A percentile compares a stretch with the other conserved stretches of the same genome.
phyloP scores from a whole-genome alignment of 2,329 filamentous ascomycete species.

The Ascochyta fabae region DNA sequence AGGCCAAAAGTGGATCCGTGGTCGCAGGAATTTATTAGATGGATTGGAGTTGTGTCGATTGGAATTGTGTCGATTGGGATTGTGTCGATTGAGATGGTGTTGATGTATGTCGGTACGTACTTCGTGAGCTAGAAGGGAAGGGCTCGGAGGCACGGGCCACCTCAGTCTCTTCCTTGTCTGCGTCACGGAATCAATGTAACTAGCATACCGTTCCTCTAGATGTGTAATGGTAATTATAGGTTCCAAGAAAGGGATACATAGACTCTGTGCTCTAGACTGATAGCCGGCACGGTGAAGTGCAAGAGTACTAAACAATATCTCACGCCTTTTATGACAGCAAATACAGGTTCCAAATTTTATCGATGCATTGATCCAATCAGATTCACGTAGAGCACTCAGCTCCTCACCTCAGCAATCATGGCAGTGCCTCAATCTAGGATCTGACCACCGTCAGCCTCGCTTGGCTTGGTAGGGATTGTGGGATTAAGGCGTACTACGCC shows the following conservation, averaged over 20 bases:
- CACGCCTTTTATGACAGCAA: not conserved
- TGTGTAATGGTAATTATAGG: no score
- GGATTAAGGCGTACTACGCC: slow-evolving; percentile 11
- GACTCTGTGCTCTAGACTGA: not conserved
- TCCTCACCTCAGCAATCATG: slow-evolving; percentile 6
- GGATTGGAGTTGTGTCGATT: no score
- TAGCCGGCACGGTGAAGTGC: not conserved
- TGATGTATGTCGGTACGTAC: not conserved
- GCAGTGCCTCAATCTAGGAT: not conserved
- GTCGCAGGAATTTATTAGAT: not conserved
- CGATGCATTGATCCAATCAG: not conserved
- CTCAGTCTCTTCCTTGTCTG: not conserved
- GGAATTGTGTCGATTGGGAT: no score
- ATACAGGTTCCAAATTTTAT: not conserved
- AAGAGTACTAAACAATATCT: not conserved
- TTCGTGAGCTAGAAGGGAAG: not conserved
- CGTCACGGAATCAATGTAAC: not conserved
- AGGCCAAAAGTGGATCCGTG: not conserved
- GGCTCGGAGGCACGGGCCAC: not conserved
- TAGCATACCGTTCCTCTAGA: no score
- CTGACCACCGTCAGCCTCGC: slow-evolving; percentile 9
- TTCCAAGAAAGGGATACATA: no score
- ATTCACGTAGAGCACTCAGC: not conserved
- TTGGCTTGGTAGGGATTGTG: slow-evolving; percentile 7
- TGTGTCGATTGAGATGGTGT: no score